Base-by-base conservation (phyloP, 2,329 filamentous ascomycete genomes). In the Diplodia seriata region DNA sequence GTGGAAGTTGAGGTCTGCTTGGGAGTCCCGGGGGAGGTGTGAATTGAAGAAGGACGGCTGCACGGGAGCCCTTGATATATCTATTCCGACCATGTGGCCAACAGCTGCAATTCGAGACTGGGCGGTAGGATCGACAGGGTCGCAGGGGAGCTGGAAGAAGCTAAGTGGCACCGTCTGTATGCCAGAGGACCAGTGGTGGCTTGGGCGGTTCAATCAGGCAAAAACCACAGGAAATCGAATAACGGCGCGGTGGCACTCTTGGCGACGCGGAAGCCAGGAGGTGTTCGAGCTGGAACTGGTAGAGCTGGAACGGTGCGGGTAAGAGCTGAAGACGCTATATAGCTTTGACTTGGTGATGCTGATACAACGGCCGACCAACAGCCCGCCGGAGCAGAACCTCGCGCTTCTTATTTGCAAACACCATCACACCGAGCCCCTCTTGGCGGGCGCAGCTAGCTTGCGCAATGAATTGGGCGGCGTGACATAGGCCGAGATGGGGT, bases 51-150 rank as follows among this genome's bases (percentile, higher is more conserved):
- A n/a, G 11, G n/a, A n/a, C 2, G n/a, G 12, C 14, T 23, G 59
- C 43, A 47, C 59, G 59, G 59, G 40, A 15, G 59, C 47, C 29
- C 59, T 51, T 38, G 59, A 51, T 63, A 63, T 63, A 63, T 51
- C 31, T 51, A 51, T 36, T 26, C 59, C 59, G 59, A 63, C 59
- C 59, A 63, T 63, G 57, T 62, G 57, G 57, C 40, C 57, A 59
- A 50, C 57, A 50, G 57, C 57, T 31, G 57, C 26, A 62, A 33
- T 23, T 62, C 57, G 11, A 62, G 59, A 65, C 50, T 55, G 50
- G 62, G 62, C 62, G 31, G 55, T 20, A 40, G 49, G 65, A 67
- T 67, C 65, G 65, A 67, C 65, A 67, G 65, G 65, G 65, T 53
- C 65, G 55, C 65, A 67, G 65, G 64, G 33, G 36, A 53, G 47